phyloP scores from a whole-genome alignment of 225 moss, liverwort and hornwort genomes.

The Anthoceros angustus region DNA sequence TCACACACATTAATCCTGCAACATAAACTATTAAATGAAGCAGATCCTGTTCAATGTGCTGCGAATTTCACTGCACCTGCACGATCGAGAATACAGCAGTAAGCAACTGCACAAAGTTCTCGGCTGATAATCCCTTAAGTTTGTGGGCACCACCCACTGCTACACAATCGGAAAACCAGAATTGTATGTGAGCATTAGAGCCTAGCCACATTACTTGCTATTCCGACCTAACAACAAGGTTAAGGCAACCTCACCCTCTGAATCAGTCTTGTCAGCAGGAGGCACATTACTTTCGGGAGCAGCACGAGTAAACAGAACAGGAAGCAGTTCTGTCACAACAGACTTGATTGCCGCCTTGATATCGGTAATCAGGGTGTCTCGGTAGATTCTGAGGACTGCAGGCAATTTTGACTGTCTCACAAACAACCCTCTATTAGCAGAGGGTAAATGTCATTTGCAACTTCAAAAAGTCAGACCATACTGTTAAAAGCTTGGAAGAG shows the following conservation, averaged over 20 bases:
- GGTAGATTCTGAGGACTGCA: constrained; percentile 80
- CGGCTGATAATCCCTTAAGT: constrained; percentile 66
- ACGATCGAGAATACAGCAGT: constrained; percentile 83
- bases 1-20: too few relatives aligned
- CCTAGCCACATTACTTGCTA: neutral
- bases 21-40: neutral
- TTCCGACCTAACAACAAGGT: neutral
- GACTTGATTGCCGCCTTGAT: constrained; percentile 91
- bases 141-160: constrained; percentile 94
- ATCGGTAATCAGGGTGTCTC: constrained; percentile 73
- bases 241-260: constrained; percentile 46
- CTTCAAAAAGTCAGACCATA: neutral
- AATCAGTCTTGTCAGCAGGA: constrained; percentile 69
- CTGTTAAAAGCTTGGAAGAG: neutral
- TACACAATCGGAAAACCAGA: constrained; percentile 5
- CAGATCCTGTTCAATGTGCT: neutral
- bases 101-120: constrained; percentile 76
- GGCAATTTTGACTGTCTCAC: constrained; percentile 86
- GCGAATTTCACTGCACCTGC: constrained; percentile 35
- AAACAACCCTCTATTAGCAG: constrained; percentile 5
- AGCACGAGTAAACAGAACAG: constrained; percentile 47
- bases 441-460: neutral
- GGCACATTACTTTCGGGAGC: constrained; percentile 69
- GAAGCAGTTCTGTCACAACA: constrained; percentile 90
- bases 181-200: neutral